These are phyloP conservation scores for Tolypocladium ovalisporum DNA, from an alignment of 2,329 filamentous ascomycete species.

Conservation along the genomic window DNA sequence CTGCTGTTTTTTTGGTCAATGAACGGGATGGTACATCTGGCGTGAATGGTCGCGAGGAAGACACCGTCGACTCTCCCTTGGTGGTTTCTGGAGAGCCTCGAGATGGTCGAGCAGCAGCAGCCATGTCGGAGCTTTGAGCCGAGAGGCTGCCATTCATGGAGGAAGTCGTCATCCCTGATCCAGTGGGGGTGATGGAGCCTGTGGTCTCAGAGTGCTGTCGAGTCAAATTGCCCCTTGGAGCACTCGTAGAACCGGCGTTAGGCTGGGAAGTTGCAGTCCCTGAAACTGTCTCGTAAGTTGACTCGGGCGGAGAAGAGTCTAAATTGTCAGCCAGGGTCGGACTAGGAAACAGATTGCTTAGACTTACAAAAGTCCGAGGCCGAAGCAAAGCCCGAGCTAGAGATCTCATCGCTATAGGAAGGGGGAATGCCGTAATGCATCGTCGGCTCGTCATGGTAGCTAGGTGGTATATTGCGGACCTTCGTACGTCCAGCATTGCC, in stretches of 20 bases:
- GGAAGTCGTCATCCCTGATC: neutral
- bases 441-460: conserved; percentile 8
- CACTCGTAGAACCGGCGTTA: neutral
- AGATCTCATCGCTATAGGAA: conserved; percentile 9
- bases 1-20: neutral
- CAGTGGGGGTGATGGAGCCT: neutral
- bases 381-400: neutral
- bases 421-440: conserved; percentile 8
- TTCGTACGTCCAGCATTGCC: neutral
- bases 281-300: neutral
- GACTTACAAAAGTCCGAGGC: conserved; percentile 5
- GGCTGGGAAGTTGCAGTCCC: neutral
- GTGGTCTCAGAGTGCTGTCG: neutral
- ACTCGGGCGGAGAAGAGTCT: conserved; percentile 1
- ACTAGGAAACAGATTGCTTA: neutral
- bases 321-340: neutral
- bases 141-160: neutral
- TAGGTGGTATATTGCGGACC: conserved; percentile 3
- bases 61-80: neutral
- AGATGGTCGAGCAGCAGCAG: neutral
- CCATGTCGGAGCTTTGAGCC: neutral
- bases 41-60: neutral
- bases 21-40: neutral
- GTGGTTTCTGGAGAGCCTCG: neutral
- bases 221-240: neutral